A percentile compares a stretch with the other conserved stretches of the same genome.
These are phyloP conservation scores for Exophiala lecanii-corni DNA, from an alignment of 2,329 filamentous ascomycete species.

Conservation along the genomic window DNA sequence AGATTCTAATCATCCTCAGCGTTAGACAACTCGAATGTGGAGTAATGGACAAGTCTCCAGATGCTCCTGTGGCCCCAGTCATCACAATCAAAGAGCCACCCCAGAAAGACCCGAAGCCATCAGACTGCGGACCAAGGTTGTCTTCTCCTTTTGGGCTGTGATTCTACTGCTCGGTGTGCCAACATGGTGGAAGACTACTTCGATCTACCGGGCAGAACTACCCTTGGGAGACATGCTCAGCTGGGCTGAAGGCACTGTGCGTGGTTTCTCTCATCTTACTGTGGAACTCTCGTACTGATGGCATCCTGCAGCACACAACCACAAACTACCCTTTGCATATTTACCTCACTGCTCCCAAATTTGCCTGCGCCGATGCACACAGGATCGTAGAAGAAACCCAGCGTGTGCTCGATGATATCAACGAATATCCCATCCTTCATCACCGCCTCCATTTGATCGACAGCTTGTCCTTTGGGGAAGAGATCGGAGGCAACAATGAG, in stretches of 20 bases:
- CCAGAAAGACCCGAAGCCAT: constrained; percentile 69
- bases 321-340: constrained; percentile 85
- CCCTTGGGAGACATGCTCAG: constrained; percentile 81
- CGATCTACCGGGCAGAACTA: constrained; percentile 80
- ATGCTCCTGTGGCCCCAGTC: background rate
- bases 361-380: constrained; percentile 64
- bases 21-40: no score
- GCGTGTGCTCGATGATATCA: constrained; percentile 77
- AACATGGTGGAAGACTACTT: constrained; percentile 94
- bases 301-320: constrained; percentile 64
- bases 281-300: constrained; percentile 4
- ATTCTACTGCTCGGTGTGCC: constrained; percentile 79
- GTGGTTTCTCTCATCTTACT: constrained; percentile 4
- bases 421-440: constrained; percentile 80
- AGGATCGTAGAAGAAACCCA: constrained; percentile 76
- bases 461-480: constrained; percentile 18
- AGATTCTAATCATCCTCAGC: no score
- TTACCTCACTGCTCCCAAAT: constrained; percentile 63
- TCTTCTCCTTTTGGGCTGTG: constrained; percentile 86
- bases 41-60: no score
- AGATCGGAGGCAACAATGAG: background rate
- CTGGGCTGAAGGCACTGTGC: constrained; percentile 86
- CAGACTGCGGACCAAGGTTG: constrained; percentile 66
- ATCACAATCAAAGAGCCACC: constrained; percentile 51
- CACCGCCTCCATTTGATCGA: constrained; percentile 64